Conservation (phyloP, 1,284 basidiomycete genomes). For the Rhodotorula sp. region DNA sequence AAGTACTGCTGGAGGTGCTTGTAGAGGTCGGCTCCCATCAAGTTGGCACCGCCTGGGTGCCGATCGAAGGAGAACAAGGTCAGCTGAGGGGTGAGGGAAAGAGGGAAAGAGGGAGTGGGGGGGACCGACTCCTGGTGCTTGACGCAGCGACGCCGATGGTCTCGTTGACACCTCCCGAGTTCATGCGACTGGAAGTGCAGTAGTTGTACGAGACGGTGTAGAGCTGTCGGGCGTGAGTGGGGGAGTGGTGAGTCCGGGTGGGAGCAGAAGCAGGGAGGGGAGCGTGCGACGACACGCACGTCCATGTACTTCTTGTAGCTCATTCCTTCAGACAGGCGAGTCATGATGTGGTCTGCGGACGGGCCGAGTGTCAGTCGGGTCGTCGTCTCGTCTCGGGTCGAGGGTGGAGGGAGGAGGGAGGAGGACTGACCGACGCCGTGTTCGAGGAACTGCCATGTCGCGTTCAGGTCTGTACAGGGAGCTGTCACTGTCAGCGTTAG, state of each 20-base stretch:
- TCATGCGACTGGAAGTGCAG: constrained; percentile 86
- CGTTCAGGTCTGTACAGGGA: constrained; percentile 60
- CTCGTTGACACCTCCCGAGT: constrained; percentile 55
- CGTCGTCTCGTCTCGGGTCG: background rate
- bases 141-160: constrained; percentile 45
- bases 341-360: constrained; percentile 77
- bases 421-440: constrained; percentile 61
- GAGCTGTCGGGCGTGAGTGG: constrained; percentile 12
- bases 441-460: constrained; percentile 85
- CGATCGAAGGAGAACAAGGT: background rate
- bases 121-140: background rate
- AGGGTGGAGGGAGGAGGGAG: background rate
- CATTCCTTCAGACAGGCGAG: constrained; percentile 76
- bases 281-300: constrained; percentile 48
- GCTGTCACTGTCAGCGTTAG: too few species aligned
- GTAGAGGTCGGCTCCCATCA: constrained; percentile 94
- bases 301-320: constrained; percentile 91
- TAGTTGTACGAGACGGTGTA: constrained; percentile 84
- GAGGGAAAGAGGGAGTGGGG: too few species aligned
- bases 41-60: constrained; percentile 65
- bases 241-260: background rate
- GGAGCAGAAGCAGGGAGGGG: too few species aligned
- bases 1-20: constrained; percentile 84
- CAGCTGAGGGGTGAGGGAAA: background rate
- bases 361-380: background rate